These are phyloP conservation scores for Paramecium primaurelia DNA, from an alignment of 73 alveolate genomes.

Conservation along the genomic window DNA sequence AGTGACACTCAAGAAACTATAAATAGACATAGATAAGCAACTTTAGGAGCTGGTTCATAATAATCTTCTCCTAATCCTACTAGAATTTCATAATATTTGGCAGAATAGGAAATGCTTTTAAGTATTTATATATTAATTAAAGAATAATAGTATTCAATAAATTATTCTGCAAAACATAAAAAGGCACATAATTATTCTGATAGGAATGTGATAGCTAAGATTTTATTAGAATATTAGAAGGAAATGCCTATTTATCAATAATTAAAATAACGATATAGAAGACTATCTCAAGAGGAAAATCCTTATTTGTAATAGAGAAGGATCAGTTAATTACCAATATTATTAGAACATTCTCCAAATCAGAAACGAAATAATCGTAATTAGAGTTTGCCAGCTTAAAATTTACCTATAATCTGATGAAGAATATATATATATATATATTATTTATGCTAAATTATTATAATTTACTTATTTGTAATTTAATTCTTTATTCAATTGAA, in stretches of 20 bases:
- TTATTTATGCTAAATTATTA: background rate
- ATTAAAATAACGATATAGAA: background rate
- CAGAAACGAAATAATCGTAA: background rate
- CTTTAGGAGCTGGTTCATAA: background rate
- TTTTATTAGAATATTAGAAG: background rate
- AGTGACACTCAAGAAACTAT: background rate
- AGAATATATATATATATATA: background rate
- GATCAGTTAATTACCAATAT: background rate
- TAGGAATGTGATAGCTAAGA: background rate
- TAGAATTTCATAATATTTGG: background rate
- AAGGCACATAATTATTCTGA: background rate
- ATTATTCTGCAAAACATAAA: background rate
- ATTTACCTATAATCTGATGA: background rate
- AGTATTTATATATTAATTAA: constrained; percentile 1
- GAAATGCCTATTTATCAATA: background rate
- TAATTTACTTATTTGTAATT: background rate
- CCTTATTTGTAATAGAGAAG: background rate
- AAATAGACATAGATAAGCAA: background rate
- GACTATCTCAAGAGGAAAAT: background rate
- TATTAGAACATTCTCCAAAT: background rate
- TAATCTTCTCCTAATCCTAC: constrained; percentile 34
- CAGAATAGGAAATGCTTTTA: background rate
- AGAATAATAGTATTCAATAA: background rate
- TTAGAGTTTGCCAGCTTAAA: background rate
- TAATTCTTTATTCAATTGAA: background rate